phyloP scores from a whole-genome alignment of 345 rosid genomes.

The Cardamine resedifolia region DNA sequence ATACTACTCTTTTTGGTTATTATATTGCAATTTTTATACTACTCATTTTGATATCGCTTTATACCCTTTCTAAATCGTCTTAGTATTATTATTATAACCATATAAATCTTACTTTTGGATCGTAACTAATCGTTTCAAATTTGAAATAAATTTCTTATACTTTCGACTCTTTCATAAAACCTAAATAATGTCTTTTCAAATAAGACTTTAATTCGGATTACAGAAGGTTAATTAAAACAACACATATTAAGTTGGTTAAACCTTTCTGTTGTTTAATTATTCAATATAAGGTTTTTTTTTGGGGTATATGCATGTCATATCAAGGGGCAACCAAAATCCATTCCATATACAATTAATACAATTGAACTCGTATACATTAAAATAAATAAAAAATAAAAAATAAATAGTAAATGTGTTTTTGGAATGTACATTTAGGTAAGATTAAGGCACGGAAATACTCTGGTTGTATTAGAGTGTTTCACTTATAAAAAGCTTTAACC shows the following conservation, averaged over 20 bases:
- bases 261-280: neutral
- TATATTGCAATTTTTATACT: neutral
- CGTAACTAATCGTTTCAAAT: neutral
- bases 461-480: neutral
- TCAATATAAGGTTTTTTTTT: neutral
- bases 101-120: neutral
- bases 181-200: neutral
- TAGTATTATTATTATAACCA: neutral
- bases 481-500: neutral
- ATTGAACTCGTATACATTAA: neutral
- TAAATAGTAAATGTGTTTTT: neutral
- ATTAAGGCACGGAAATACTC: neutral
- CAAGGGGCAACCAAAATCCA: neutral
- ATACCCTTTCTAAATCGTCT: neutral
- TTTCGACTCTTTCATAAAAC: neutral
- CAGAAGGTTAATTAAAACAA: neutral
- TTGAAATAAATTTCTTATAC: neutral
- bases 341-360: too few relatives aligned
- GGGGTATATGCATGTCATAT: neutral
- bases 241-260: neutral
- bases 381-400: too few relatives aligned
- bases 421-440: neutral
- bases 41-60: neutral
- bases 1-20: neutral
- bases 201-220: neutral